phyloP scores from a whole-genome alignment of 345 rosid species.

The Moringa oleifera region DNA sequence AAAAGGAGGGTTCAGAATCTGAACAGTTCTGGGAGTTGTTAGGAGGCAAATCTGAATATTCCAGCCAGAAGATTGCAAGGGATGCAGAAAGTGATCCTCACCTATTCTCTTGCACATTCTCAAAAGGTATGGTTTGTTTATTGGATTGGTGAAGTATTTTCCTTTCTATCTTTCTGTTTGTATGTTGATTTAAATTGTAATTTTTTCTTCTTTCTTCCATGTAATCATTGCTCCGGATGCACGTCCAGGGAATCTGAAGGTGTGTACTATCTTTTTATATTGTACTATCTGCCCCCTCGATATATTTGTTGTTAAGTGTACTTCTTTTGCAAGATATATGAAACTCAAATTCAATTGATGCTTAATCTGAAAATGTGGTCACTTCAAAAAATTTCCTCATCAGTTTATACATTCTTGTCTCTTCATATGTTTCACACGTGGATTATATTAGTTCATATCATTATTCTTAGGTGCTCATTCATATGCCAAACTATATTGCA shows the following conservation, averaged over 20 bases:
- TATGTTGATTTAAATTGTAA: no score
- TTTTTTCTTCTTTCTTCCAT: not conserved
- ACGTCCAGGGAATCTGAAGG: slow-evolving; percentile 80
- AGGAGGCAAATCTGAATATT: slow-evolving; percentile 83
- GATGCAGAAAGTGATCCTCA: slow-evolving; percentile 90
- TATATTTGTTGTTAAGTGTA: no score
- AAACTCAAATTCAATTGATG: no score
- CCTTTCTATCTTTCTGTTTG: slow-evolving; percentile 8
- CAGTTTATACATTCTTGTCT: not conserved
- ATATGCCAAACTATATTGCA: not conserved
- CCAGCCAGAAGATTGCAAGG: slow-evolving; percentile 62
- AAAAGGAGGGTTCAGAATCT: slow-evolving; percentile 91
- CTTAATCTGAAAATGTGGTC: no score
- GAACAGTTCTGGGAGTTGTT: slow-evolving; percentile 90
- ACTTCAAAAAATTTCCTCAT: no score
- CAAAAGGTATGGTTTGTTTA: slow-evolving; percentile 39
- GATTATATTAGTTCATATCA: not conserved
- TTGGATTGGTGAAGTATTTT: not conserved
- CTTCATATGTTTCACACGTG: not conserved
- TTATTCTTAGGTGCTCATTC: not conserved
- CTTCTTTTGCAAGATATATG: no score
- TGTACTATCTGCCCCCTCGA: no score
- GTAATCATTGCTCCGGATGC: slow-evolving; percentile 16
- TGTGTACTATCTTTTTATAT: slow-evolving; percentile 20
- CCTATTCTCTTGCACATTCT: slow-evolving; percentile 76